Conservation (phyloP, 768 basidiomycete species). For the Tricholoma matsutake region DNA sequence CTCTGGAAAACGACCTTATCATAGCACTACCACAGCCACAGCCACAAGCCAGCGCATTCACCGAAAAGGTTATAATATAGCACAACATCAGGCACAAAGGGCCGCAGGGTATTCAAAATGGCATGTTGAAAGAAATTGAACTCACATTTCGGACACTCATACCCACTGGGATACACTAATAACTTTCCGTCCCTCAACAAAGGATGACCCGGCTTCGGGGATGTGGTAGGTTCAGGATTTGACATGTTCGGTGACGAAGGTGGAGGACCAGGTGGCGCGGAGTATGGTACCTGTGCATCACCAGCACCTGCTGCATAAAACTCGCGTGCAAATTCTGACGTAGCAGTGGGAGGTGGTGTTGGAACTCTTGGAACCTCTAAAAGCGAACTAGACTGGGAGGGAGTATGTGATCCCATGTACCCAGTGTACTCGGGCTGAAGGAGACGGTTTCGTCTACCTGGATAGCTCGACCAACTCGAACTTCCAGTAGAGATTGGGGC, state of each 20-base stretch:
- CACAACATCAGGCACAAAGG: not conserved
- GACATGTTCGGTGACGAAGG: constrained; percentile 14
- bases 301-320: constrained; percentile 52
- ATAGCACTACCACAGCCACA: too few species aligned
- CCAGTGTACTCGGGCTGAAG: not conserved
- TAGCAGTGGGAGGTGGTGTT: constrained; percentile 1
- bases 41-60: not conserved
- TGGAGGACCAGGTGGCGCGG: constrained; percentile 26
- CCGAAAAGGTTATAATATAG: too few species aligned
- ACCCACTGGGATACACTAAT: constrained; percentile 36
- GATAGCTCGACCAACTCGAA: too few species aligned
- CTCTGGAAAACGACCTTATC: too few species aligned
- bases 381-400: not conserved
- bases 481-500: too few species aligned
- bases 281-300: not conserved
- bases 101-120: not conserved
- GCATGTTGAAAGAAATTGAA: not conserved
- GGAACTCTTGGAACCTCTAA: not conserved
- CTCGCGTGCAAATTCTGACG: constrained; percentile 60
- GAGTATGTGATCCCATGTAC: not conserved
- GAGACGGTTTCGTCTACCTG: too few species aligned
- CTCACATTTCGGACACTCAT: not conserved
- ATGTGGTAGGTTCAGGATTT: constrained; percentile 50
- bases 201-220: constrained; percentile 65
- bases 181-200: constrained; percentile 58